phyloP scores from a whole-genome alignment of 129 eudicot species.

The Saposhnikovia divaricata region DNA sequence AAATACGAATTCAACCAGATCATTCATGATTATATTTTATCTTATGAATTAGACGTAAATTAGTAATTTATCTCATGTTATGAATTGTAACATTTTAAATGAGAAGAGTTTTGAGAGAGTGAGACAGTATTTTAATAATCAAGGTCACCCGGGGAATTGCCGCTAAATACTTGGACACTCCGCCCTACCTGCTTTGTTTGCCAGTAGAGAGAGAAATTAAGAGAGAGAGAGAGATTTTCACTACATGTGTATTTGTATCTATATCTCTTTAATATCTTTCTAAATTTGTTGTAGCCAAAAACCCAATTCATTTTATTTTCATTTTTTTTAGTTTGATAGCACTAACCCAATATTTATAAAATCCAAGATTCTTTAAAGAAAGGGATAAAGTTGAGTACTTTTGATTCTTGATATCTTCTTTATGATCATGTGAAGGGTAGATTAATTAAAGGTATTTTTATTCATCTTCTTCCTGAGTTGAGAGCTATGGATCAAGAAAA shows the following conservation, averaged over 20 bases:
- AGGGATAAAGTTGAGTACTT: neutral
- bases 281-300: neutral
- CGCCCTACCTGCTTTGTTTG: constrained; percentile 11
- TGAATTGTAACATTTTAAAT: no score
- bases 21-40: no score
- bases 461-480: neutral
- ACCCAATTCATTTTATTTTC: neutral
- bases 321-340: neutral
- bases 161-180: constrained; percentile 9
- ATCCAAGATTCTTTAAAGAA: neutral
- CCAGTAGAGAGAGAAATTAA: constrained; percentile 3
- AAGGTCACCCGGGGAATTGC: constrained; percentile 9
- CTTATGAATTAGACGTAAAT: no score
- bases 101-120: no score
- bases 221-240: neutral
- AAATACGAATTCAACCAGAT: no score
- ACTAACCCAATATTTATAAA: neutral
- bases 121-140: neutral
- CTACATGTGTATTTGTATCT: neutral
- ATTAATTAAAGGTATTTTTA: neutral
- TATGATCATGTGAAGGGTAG: neutral
- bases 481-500: constrained; percentile 22
- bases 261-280: neutral
- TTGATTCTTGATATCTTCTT: neutral
- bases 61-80: no score